Percentiles rank a stretch among this genome's conserved stretches.
Evolutionary conservation across 805 yeast genomes (phyloP).

Genomic region (Sugiyamaella floridensis): DNA sequence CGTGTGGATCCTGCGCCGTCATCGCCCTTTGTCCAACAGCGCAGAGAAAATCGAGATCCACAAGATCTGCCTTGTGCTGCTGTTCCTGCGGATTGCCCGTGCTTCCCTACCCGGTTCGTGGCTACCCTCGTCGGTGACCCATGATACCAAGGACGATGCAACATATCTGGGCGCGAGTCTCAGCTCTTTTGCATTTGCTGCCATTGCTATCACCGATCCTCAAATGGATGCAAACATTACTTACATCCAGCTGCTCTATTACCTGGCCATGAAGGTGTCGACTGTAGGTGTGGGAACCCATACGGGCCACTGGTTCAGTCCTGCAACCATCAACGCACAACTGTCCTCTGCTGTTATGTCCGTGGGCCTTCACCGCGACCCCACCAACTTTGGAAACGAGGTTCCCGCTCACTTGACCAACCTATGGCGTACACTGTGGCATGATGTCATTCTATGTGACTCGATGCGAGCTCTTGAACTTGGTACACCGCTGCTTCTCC

Average conservation of each 20-base stretch:
- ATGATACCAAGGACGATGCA: constrained; percentile 6
- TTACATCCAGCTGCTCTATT: constrained; percentile 20
- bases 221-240: constrained; percentile 15
- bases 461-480: constrained; percentile 19
- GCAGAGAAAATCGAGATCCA: constrained; percentile 13
- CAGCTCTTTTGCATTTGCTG: constrained; percentile 7
- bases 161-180: constrained; percentile 14
- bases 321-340: constrained; percentile 15
- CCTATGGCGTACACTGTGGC: constrained; percentile 24
- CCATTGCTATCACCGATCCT: constrained; percentile 7
- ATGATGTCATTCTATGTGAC: constrained; percentile 21
- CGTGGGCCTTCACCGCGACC: constrained; percentile 28
- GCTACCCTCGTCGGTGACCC: constrained; percentile 5
- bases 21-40: constrained; percentile 4
- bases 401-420: constrained; percentile 15
- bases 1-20: constrained; percentile 11
- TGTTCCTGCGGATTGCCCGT: constrained; percentile 12
- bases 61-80: constrained; percentile 13
- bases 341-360: constrained; percentile 21
- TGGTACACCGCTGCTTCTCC: constrained; percentile 13
- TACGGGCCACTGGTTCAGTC: constrained; percentile 14
- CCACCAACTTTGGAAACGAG: constrained; percentile 12
- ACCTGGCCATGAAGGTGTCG: constrained; percentile 12
- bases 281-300: constrained; percentile 9
- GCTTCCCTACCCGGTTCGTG: constrained; percentile 6